phyloP scores from a whole-genome alignment of 2,329 filamentous ascomycete genomes.

The Fusarium camptoceras region DNA sequence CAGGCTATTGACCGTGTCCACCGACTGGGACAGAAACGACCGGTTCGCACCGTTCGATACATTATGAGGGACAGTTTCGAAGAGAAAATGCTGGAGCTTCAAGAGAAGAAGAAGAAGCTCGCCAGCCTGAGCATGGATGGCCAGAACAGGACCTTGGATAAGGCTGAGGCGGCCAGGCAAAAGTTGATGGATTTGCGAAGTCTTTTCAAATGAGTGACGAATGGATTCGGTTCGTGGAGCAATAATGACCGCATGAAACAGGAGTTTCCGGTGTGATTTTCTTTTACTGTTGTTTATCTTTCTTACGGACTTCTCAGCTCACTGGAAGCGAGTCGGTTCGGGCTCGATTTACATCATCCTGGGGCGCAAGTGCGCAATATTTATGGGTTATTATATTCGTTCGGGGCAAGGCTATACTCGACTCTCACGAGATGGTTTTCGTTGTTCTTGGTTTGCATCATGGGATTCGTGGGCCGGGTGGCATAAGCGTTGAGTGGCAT shows the following conservation, averaged over 20 bases:
- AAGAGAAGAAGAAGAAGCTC: conserved; percentile 91
- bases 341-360: conserved; percentile 36
- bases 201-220: conserved; percentile 63
- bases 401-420: conserved; percentile 34
- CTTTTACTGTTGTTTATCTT: conserved; percentile 30
- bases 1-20: conserved; percentile 96
- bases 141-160: conserved; percentile 64
- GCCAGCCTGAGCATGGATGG: conserved; percentile 87
- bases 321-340: conserved; percentile 27
- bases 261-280: conserved; percentile 40
- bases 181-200: conserved; percentile 69
- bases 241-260: conserved; percentile 32
- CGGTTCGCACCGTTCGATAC: conserved; percentile 87
- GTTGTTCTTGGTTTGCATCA: conserved; percentile 31
- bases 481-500: conserved; percentile 36
- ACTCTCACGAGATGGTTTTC: conserved; percentile 47
- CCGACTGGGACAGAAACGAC: conserved; percentile 87
- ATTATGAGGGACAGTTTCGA: conserved; percentile 94
- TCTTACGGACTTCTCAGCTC: conserved; percentile 45
- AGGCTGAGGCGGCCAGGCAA: conserved; percentile 68
- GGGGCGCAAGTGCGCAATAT: conserved; percentile 29
- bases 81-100: conserved; percentile 89
- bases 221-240: conserved; percentile 18
- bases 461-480: conserved; percentile 28
- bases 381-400: conserved; percentile 29